Evolutionary conservation across 2,329 filamentous ascomycete genomes (phyloP), one percentile per base, ranked within the genome.

Genomic region (Rutstroemia sp.): DNA sequence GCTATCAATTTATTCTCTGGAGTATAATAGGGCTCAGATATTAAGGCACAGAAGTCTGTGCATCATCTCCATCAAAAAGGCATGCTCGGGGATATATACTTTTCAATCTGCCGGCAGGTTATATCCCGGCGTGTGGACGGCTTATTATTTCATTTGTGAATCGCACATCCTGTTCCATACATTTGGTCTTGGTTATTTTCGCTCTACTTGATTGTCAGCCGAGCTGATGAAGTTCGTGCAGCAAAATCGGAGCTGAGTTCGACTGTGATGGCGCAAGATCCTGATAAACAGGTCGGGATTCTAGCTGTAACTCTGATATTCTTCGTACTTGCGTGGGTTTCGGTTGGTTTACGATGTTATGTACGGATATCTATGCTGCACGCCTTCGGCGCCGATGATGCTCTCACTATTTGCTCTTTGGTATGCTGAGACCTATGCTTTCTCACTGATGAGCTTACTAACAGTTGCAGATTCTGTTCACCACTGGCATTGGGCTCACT

Each of bases 351-450:
- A 39, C 73, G 77, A 16, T 71, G 71, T 8, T 77, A 75, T 62
- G 75, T 77, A 47, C 75, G 77, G 56, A 50, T 71, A 1, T 66
- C 71, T 27, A 64, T 79, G 21, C 68, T 76, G 41, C 75, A 73
- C 51, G 73, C 70, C 30, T 65, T 76, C 37, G 70, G 72, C 0
- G 38, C 71, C 3, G 78, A 80, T 49, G 78, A 81, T 69, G 75
- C 71, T 60, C 65, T 79, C 53, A 77, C 78, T 63, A 67, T 78
- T 21, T 49, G 69, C 27, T 74, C 75, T 3, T 66, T 77, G 67
- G 77, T 80, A 66, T 57, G 67, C 63, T 34, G 25, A 37, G 5
- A 10, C 6, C 4, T 52, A 14, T 25, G 25, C 7, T 25, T 27
- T 6, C 25, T 8, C 2, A 27, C 16, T n/a, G 21, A 16, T 8